Evolutionary conservation across 176 grass and related monocot genomes (phyloP).

Genomic region (Oryza officinalis): DNA sequence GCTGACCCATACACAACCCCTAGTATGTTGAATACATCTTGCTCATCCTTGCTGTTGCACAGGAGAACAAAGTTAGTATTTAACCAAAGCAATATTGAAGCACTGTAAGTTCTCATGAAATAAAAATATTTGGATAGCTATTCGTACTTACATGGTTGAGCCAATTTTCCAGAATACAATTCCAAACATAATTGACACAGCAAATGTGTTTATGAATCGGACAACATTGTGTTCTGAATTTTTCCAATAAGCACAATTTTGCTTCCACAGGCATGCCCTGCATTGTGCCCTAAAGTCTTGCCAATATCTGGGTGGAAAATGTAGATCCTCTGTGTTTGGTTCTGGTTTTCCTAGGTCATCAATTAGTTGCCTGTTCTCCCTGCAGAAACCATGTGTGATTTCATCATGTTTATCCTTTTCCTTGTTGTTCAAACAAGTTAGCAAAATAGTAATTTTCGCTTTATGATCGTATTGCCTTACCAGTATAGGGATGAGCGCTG

Average conservation of each 20-base stretch:
- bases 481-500: constrained; percentile 65
- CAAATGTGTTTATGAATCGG: constrained; percentile 77
- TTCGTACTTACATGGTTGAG: constrained; percentile 69
- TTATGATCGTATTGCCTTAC: constrained; percentile 43
- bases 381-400: constrained; percentile 36
- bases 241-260: constrained; percentile 93
- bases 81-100: background rate
- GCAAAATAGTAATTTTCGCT: background rate
- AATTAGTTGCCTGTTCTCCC: constrained; percentile 71
- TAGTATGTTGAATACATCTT: constrained; percentile 89
- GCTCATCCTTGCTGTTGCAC: constrained; percentile 61
- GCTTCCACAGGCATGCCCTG: constrained; percentile 88
- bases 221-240: constrained; percentile 87
- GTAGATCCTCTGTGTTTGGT: constrained; percentile 49
- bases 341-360: constrained; percentile 62
- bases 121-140: background rate
- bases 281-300: constrained; percentile 62
- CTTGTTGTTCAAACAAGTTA: constrained; percentile 18
- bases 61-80: constrained; percentile 21
- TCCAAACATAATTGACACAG: constrained; percentile 73
- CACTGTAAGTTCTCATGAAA: constrained; percentile 8
- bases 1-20: constrained; percentile 56
- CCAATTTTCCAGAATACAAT: constrained; percentile 88
- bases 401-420: constrained; percentile 19
- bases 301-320: constrained; percentile 69